Evolutionary conservation across 805 yeast genomes (phyloP), one percentile per base, ranked within the genome.

Genomic region (Nakazawaea peltata): DNA sequence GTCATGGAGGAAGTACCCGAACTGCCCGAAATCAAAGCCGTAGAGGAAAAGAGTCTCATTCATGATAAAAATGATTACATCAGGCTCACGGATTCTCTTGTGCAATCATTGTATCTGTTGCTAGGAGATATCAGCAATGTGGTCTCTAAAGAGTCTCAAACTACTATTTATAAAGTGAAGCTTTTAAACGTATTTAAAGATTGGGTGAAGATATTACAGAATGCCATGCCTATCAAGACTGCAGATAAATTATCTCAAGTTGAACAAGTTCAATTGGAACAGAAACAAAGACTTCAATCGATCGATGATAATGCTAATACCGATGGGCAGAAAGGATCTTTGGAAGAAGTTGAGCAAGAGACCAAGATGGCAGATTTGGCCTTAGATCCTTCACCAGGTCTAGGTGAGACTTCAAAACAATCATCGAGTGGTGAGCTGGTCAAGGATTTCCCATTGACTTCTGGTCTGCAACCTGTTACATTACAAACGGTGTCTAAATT

Each of bases 181-280:
- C n/a, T 28, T n/a, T 26, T 32, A 19, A 21, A 25, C 7, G 17
- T 28, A 4, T 25, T 36, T 10, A 21, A 22, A 26, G 32, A 34
- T 16, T 42, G 45, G 45, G 9, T 42, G 12, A 18, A 21, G 3
- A 26, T 35, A 5, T 19, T 42, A 11, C 11, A 14, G 5, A 33
- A 17, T 12, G 32, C 36, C 2, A 13, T 40, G 15, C 45, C 45
- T 2, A 26, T 32, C 10, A 36, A 32, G 29, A 30, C 28, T 5
- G 32, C 28, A 6, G 32, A 30, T 7, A 36, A 31, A 6, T 22
- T 42, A 13, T 40, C 45, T 17, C 45, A 42, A 26, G 32, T 42
- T n/a, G 45, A 42, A 24, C 43, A 42, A 23, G 41, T 42, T 4
- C 34, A 34, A 27, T 22, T 40, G 34, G 45, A 40, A 22, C 41